Percentiles rank a stretch among this genome's conserved stretches.
Conservation (phyloP, 345 rosid species). For the Mangifera indica region DNA sequence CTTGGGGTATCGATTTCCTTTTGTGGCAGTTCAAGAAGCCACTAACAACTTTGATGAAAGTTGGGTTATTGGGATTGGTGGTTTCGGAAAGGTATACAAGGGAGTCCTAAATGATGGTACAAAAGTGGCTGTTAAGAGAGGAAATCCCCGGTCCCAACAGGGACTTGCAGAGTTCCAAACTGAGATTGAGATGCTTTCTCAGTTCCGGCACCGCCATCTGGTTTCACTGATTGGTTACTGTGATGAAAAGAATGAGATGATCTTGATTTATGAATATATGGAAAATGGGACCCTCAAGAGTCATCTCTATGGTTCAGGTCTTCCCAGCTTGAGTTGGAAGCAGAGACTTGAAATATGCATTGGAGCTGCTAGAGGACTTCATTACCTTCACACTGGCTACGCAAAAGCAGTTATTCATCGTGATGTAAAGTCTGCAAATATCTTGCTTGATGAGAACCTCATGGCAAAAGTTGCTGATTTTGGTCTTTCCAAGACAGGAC, state of each 20-base stretch:
- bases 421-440: conserved; percentile 76
- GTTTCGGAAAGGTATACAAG: conserved; percentile 78
- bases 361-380: conserved; percentile 71
- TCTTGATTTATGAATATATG: conserved; percentile 73
- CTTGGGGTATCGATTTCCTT: conserved; percentile 49
- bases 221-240: conserved; percentile 90
- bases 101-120: conserved; percentile 61
- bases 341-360: conserved; percentile 67
- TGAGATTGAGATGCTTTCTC: conserved; percentile 79
- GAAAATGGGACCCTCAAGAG: conserved; percentile 72
- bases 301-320: conserved; percentile 60
- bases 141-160: conserved; percentile 68
- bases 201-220: conserved; percentile 73
- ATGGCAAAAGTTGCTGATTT: conserved; percentile 83
- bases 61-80: conserved; percentile 68
- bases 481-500: conserved; percentile 88
- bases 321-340: conserved; percentile 64
- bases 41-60: conserved; percentile 72
- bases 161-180: conserved; percentile 77
- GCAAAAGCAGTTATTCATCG: conserved; percentile 74
- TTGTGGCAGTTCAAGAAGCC: conserved; percentile 60
- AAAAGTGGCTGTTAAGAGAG: conserved; percentile 74
- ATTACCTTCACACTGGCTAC: conserved; percentile 71
- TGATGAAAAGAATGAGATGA: conserved; percentile 73
- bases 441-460: conserved; percentile 66